These are phyloP conservation scores for Hypomontagnella monticulosa DNA, from an alignment of 495 filamentous ascomycete genomes.

Conservation along the genomic window DNA sequence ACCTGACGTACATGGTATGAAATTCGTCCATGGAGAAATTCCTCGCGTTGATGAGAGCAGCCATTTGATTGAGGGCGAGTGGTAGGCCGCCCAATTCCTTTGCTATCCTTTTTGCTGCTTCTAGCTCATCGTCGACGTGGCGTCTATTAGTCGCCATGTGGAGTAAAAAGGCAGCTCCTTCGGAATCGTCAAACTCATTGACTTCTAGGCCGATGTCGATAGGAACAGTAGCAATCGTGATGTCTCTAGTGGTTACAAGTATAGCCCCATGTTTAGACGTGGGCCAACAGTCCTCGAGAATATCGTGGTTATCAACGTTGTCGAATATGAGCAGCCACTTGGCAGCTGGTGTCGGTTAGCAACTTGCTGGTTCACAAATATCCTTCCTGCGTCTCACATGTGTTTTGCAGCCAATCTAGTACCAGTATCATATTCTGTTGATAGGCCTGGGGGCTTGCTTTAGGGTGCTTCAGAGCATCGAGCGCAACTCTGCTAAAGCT, in stretches of 20 bases:
- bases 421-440: constrained; percentile 46
- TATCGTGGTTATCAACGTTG: constrained; percentile 47
- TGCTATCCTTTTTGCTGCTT: constrained; percentile 16
- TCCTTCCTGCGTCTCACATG: constrained; percentile 31
- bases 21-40: constrained; percentile 45
- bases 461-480: constrained; percentile 44
- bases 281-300: constrained; percentile 51
- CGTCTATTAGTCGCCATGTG: constrained; percentile 1
- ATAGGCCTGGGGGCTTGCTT: constrained; percentile 41
- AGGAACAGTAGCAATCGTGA: constrained; percentile 1
- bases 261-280: constrained; percentile 44
- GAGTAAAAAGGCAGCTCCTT: constrained; percentile 21
- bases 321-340: constrained; percentile 56
- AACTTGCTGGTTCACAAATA: constrained; percentile 5
- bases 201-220: constrained; percentile 20
- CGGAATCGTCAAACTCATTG: constrained; percentile 11
- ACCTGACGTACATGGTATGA: constrained; percentile 42
- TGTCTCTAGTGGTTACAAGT: constrained; percentile 53
- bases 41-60: constrained; percentile 47
- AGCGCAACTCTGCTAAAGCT: constrained; percentile 48
- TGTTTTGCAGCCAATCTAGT: constrained; percentile 49
- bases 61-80: constrained; percentile 57
- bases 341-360: constrained; percentile 28
- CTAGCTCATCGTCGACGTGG: background rate
- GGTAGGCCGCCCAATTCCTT: constrained; percentile 50